These are phyloP conservation scores for Sclerotinia subarctica DNA, from an alignment of 2,329 filamentous ascomycete species.

Conservation along the genomic window DNA sequence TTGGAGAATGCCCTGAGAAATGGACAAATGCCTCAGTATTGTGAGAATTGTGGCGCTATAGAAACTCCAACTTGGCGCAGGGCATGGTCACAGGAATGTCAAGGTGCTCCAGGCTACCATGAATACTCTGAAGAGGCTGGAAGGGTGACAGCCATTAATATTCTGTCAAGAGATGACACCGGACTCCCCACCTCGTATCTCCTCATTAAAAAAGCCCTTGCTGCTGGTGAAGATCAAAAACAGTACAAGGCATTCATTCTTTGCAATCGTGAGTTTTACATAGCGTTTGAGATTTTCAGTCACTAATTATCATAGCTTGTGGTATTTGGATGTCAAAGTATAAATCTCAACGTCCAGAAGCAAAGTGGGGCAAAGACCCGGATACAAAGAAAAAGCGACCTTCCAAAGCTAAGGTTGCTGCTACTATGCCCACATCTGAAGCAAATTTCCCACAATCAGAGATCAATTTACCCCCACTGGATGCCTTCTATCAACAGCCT, in stretches of 20 bases:
- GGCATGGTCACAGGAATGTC: conserved; percentile 75
- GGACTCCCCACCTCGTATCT: conserved; percentile 66
- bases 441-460: conserved; percentile 47
- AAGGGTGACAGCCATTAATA: conserved; percentile 69
- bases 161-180: conserved; percentile 59
- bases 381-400: conserved; percentile 45
- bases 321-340: conserved; percentile 93
- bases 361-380: conserved; percentile 68
- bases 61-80: conserved; percentile 96
- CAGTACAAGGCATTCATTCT: conserved; percentile 70
- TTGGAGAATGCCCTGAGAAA: conserved; percentile 64
- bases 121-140: conserved; percentile 72
- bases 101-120: conserved; percentile 66
- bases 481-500: conserved; percentile 17
- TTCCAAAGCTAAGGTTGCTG: conserved; percentile 36
- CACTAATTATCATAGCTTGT: conserved; percentile 57
- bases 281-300: not conserved
- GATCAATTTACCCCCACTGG: conserved; percentile 33
- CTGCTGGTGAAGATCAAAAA: conserved; percentile 59
- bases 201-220: conserved; percentile 72
- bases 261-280: conserved; percentile 72
- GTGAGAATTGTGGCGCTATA: conserved; percentile 89
- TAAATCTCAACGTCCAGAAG: conserved; percentile 75
- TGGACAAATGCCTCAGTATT: conserved; percentile 84
- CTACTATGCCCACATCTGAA: conserved; percentile 25